phyloP scores from a whole-genome alignment of 805 yeast genomes.

The Saturnispora dispora region DNA sequence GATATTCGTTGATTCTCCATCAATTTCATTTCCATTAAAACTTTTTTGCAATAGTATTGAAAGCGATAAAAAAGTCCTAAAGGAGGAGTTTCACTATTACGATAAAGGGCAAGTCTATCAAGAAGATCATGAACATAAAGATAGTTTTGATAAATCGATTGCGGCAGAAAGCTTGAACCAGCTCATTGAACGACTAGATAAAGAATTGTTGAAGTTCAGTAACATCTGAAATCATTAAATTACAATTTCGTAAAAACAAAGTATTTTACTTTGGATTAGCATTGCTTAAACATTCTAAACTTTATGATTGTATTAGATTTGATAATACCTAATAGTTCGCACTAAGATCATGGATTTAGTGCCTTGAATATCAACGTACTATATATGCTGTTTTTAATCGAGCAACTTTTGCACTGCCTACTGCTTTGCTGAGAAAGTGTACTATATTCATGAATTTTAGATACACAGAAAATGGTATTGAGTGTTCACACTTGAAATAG shows the following conservation, averaged over 20 bases:
- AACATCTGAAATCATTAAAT: not conserved
- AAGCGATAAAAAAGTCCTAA: constrained; percentile 11
- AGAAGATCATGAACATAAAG: not conserved
- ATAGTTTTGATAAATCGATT: not conserved
- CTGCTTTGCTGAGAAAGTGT: not conserved
- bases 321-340: too few relatives aligned
- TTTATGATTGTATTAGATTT: too few relatives aligned
- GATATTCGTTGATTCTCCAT: constrained; percentile 1
- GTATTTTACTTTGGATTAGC: too few relatives aligned
- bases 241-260: too few relatives aligned
- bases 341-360: too few relatives aligned
- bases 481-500: too few relatives aligned
- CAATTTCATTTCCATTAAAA: not conserved
- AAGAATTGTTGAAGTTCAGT: not conserved
- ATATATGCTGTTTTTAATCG: too few relatives aligned
- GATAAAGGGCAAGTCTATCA: not conserved
- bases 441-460: too few relatives aligned
- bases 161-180: not conserved
- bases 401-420: too few relatives aligned
- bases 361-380: too few relatives aligned
- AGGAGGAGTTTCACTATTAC: constrained; percentile 6
- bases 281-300: too few relatives aligned
- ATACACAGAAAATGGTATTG: too few relatives aligned
- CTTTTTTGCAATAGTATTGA: not conserved
- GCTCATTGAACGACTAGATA: not conserved